Evolutionary conservation across 2,329 filamentous ascomycete genomes (phyloP).

Genomic region (Epichloe festucae): DNA sequence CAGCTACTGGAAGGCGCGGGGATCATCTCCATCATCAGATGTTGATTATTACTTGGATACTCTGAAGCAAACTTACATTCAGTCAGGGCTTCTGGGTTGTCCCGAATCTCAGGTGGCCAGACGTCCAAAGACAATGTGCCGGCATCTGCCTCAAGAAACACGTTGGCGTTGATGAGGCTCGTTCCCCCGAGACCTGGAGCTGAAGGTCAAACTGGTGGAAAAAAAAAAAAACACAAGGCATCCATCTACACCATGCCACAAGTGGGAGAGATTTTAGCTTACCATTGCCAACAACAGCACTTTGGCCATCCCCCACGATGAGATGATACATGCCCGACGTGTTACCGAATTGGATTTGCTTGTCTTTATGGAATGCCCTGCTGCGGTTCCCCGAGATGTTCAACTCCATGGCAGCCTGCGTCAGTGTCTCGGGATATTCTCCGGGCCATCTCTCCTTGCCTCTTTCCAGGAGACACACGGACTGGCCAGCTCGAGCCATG

Average conservation of each 20-base stretch:
- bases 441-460: slow-evolving; percentile 55
- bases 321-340: slow-evolving; percentile 51
- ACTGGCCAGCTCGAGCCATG: slow-evolving; percentile 43
- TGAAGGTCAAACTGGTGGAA: neutral
- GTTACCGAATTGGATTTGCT: slow-evolving; percentile 31
- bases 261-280: slow-evolving; percentile 17
- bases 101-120: slow-evolving; percentile 47
- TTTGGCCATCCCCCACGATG: slow-evolving; percentile 49
- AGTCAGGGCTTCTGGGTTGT: slow-evolving; percentile 26
- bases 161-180: slow-evolving; percentile 54
- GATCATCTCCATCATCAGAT: too few species aligned
- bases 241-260: too few species aligned
- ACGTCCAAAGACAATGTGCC: slow-evolving; percentile 36
- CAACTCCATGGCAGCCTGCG: slow-evolving; percentile 36
- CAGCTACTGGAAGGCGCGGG: too few species aligned
- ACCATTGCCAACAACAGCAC: slow-evolving; percentile 45
- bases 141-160: slow-evolving; percentile 48
- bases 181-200: slow-evolving; percentile 46
- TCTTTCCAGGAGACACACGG: slow-evolving; percentile 51
- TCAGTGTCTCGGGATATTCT: slow-evolving; percentile 41
- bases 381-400: slow-evolving; percentile 38
- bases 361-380: slow-evolving; percentile 26
- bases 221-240: neutral
- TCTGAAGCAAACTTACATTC: slow-evolving; percentile 29
- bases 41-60: too few species aligned